phyloP scores from a whole-genome alignment of 371 early-diverging fungal species.

The Actinomortierella wolfii region DNA sequence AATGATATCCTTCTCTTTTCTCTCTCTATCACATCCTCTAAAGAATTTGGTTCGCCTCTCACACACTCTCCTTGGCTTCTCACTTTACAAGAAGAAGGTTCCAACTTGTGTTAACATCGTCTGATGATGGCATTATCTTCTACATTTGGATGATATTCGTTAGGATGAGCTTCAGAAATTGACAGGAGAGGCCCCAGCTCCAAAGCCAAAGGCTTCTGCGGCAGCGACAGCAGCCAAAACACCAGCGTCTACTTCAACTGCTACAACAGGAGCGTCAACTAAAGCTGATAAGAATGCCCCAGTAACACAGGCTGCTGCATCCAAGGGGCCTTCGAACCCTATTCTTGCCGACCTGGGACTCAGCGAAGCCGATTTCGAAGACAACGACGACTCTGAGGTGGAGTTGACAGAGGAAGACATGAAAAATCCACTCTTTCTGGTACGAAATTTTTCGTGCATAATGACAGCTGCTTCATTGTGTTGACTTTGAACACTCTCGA shows the following conservation, averaged over 20 bases:
- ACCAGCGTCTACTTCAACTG: constrained; percentile 5
- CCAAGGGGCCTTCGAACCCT: constrained; percentile 7
- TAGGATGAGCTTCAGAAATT: constrained; percentile 43
- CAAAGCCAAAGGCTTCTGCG: constrained; percentile 5
- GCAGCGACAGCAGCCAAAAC: constrained; percentile 1
- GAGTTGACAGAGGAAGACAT: constrained; percentile 55
- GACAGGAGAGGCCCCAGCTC: constrained; percentile 19
- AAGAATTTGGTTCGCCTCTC: background rate
- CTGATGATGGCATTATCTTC: too few relatives aligned
- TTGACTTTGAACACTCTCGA: too few relatives aligned
- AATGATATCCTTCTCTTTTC: too few relatives aligned
- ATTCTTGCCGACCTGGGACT: background rate
- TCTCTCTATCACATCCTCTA: background rate
- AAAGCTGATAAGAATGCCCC: background rate
- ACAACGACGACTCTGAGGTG: constrained; percentile 44
- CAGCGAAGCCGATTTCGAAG: constrained; percentile 2
- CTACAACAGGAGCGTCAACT: background rate
- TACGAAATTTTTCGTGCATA: constrained; percentile 5
- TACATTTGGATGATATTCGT: too few relatives aligned
- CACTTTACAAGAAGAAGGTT: background rate
- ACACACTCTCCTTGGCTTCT: background rate
- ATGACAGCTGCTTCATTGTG: too few relatives aligned
- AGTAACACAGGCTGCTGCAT: background rate
- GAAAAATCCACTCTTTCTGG: constrained; percentile 51
- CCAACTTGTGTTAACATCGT: too few relatives aligned